A percentile compares a stretch with the other conserved stretches of the same genome.
phyloP scores from a whole-genome alignment of 176 grass and related monocot genomes.

The Eleusine coracana region DNA sequence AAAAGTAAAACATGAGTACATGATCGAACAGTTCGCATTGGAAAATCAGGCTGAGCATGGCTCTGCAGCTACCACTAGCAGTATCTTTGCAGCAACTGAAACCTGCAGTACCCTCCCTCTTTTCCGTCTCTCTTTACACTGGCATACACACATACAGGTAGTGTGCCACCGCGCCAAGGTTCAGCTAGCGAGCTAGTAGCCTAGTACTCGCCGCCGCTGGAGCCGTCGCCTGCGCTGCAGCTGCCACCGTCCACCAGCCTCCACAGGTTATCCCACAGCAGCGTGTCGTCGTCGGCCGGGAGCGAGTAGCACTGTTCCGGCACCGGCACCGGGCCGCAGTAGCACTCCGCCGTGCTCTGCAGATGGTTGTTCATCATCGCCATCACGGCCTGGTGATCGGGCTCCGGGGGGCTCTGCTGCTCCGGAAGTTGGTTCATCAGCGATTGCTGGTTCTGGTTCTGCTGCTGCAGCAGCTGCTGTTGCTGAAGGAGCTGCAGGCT shows the following conservation, averaged over 20 bases:
- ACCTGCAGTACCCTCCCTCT: slow-evolving; percentile 23
- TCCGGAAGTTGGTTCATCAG: neutral
- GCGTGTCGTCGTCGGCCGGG: slow-evolving; percentile 24
- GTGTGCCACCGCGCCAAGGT: neutral
- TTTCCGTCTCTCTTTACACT: slow-evolving; percentile 28
- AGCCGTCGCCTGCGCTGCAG: slow-evolving; percentile 28
- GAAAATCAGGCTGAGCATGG: slow-evolving; percentile 12
- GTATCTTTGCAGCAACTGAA: slow-evolving; percentile 25
- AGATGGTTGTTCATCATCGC: slow-evolving; percentile 18
- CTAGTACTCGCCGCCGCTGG: slow-evolving; percentile 39
- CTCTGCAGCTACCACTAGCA: neutral
- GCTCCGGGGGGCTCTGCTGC: slow-evolving; percentile 37
- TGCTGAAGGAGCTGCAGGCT: slow-evolving; percentile 45
- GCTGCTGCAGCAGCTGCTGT: slow-evolving; percentile 4
- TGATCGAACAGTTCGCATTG: slow-evolving; percentile 12
- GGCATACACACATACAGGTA: neutral
- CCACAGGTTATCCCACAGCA: slow-evolving; percentile 64
- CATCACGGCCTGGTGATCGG: slow-evolving; percentile 23
- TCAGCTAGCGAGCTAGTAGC: neutral
- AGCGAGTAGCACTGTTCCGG: slow-evolving; percentile 29
- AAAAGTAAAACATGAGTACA: slow-evolving; percentile 35
- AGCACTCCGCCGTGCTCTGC: slow-evolving; percentile 19
- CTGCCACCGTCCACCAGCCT: slow-evolving; percentile 51
- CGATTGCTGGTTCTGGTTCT: slow-evolving; percentile 11
- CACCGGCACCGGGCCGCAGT: slow-evolving; percentile 2